A percentile compares a stretch with the other conserved stretches of the same genome.
Conservation (phyloP, 176 grass and related monocot species). For the Ampelocalamus luodianensis region DNA sequence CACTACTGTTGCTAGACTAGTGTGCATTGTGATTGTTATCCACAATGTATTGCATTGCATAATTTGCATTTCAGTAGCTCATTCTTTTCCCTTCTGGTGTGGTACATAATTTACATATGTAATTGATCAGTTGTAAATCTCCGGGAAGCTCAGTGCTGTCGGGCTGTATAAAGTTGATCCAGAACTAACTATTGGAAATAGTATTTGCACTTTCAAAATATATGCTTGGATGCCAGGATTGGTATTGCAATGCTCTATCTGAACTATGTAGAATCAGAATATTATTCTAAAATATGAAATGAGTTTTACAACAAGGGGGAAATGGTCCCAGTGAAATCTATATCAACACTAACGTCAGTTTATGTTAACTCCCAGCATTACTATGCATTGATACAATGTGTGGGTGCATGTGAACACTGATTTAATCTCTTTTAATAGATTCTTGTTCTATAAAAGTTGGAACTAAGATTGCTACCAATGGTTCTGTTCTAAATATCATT, state of each 20-base stretch:
- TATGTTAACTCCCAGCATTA: not conserved
- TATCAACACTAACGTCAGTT: not conserved
- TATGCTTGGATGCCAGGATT: slow-evolving; percentile 16
- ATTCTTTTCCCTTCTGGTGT: slow-evolving; percentile 6
- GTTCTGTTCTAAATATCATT: not conserved
- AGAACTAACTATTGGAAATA: slow-evolving; percentile 14
- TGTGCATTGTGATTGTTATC: not conserved
- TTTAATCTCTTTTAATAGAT: not conserved
- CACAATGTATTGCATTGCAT: not conserved
- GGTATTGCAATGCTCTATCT: slow-evolving; percentile 1
- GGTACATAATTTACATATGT: not conserved
- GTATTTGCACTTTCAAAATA: slow-evolving; percentile 18
- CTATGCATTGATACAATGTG: not conserved
- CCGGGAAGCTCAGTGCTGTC: not conserved
- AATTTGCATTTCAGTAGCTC: not conserved
- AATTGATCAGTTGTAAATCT: slow-evolving; percentile 22
- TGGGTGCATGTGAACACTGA: not conserved
- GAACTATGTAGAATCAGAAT: slow-evolving; percentile 4
- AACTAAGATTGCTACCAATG: not conserved
- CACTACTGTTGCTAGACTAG: slow-evolving; percentile 7
- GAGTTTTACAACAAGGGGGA: not conserved
- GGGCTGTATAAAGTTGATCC: not conserved
- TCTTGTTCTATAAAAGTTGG: not conserved
- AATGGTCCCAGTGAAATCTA: not conserved
- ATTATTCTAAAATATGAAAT: not conserved